phyloP scores from a whole-genome alignment of 257 asterid species.

The Solanum etuberosum region DNA sequence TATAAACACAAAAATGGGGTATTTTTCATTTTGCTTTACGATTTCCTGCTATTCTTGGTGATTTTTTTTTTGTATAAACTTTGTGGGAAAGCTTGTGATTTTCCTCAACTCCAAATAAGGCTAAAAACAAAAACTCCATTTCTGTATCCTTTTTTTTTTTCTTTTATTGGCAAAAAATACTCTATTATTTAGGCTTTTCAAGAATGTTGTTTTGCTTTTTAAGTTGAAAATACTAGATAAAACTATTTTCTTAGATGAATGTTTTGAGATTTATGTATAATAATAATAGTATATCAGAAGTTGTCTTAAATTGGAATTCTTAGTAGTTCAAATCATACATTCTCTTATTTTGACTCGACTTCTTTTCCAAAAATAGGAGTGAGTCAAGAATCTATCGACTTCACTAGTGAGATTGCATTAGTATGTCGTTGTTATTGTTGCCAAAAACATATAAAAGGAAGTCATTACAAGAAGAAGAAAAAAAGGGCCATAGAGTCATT shows the following conservation, averaged over 20 bases:
- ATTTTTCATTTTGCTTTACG: neutral
- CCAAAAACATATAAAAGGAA: neutral
- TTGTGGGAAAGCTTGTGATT: neutral
- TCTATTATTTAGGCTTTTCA: neutral
- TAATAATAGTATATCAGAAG: no score
- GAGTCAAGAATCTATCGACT: neutral
- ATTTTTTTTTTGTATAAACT: neutral
- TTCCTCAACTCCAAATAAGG: neutral
- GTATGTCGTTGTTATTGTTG: neutral
- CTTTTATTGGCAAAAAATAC: neutral
- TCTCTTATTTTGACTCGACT: neutral
- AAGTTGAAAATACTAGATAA: neutral
- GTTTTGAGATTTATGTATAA: neutral
- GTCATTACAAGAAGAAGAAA: neutral
- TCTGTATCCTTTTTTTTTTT: neutral
- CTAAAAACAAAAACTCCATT: neutral
- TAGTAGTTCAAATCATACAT: neutral
- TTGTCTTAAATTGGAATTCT: neutral
- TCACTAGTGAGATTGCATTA: accelerated
- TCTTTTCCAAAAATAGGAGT: neutral
- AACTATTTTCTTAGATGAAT: neutral
- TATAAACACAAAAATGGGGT: neutral
- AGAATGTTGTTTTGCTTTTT: neutral
- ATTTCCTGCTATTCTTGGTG: neutral
- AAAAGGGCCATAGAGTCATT: neutral